These are phyloP conservation scores for Didymella arachidicola DNA, from an alignment of 2,329 filamentous ascomycete species.

Conservation along the genomic window DNA sequence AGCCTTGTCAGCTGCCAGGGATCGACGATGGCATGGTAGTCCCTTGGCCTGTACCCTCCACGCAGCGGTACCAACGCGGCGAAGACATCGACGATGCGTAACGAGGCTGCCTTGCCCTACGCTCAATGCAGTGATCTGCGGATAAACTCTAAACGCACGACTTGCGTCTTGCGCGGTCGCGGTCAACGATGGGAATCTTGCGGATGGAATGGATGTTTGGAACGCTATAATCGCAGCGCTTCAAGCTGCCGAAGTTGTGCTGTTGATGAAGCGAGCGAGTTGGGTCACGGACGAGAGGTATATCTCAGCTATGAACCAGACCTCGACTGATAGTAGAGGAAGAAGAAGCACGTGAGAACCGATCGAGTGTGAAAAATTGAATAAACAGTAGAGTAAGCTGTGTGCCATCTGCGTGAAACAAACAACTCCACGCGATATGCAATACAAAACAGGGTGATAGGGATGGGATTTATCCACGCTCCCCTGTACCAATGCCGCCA, in stretches of 20 bases:
- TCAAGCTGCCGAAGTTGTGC: no score
- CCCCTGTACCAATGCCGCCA: slow-evolving; percentile 3
- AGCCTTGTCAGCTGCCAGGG: not conserved
- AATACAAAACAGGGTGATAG: not conserved
- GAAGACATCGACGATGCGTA: not conserved
- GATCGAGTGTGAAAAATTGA: not conserved
- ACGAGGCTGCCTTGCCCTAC: not conserved
- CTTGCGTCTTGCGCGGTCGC: not conserved
- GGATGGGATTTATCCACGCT: slow-evolving; percentile 4
- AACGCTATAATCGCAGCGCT: no score
- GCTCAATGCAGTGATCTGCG: not conserved
- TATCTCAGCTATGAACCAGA: not conserved
- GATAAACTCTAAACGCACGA: not conserved
- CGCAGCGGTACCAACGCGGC: not conserved
- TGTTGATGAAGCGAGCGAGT: no score
- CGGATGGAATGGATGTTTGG: no score
- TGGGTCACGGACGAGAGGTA: no score
- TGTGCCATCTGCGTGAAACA: not conserved
- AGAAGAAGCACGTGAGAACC: not conserved
- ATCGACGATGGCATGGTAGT: not conserved
- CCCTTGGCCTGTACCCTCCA: not conserved
- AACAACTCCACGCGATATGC: slow-evolving; percentile 15
- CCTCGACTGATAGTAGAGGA: not conserved
- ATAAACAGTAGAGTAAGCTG: slow-evolving; percentile 6
- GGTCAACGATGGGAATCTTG: not conserved